Evolutionary conservation across 75 land plant genomes (phyloP), one percentile per base, ranked within the genome.

Genomic region (Cunninghamia lanceolata): DNA sequence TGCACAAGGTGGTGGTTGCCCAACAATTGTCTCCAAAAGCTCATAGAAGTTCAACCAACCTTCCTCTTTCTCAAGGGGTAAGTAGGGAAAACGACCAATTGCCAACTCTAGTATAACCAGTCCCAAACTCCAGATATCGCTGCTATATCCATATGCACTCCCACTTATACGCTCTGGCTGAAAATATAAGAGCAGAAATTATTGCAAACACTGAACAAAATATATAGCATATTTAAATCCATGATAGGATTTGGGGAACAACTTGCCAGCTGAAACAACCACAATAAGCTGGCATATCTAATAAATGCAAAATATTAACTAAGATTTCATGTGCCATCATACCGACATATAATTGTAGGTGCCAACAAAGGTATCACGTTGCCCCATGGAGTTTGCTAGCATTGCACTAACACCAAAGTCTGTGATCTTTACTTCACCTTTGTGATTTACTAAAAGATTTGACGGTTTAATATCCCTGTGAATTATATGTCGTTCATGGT

Each of bases 401-500:
- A 94, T 90, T 40, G 94, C 96, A 89, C 99, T 98, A 11, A 98
- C 99, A 79, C 99, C 99, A 89, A 98, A 98, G 83, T 98, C 99
- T 50, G 99, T 94, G 63, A 98, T 98, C 89, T 98, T 98, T 10
- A 98, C 99, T 90, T 96, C 99, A 34, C 99, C 99, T 90, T 93
- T 93, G 84, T 95, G 97, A 87, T 98, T 98, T 36, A 96, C 90
- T 17, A 98, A 85, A 39, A 98, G 89, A 88, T 98, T 96, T 25
- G 99, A 98, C 63, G 99, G 99, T 88, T 98, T 98, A 39, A 98
- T 87, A 78, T 98, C 99, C 79, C 99, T 84, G 77, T 98, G 99
- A 88, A 98, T 96, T 28, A 98, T 92, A 83, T 92, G 99, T 71
- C 92, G 91, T 50, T 93, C 92, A 87, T 93, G 96, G 88, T 98